phyloP scores from a whole-genome alignment of 2,329 filamentous ascomycete genomes.

The Madurella fahalii region DNA sequence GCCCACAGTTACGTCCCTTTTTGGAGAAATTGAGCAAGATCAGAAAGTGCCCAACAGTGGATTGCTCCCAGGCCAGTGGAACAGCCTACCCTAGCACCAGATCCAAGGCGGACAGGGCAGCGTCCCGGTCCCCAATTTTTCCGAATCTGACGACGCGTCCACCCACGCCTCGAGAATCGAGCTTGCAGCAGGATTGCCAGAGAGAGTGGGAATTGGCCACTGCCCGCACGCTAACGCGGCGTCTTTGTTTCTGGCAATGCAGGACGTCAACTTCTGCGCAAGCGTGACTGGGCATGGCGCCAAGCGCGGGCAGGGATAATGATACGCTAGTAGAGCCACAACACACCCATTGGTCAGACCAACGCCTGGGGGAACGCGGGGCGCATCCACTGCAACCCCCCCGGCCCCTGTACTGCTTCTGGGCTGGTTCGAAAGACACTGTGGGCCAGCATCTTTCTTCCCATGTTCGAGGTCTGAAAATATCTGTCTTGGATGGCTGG shows the following conservation, averaged over 20 bases:
- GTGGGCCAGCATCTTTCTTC: too few relatives aligned
- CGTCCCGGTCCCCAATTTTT: not conserved
- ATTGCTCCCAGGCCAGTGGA: too few relatives aligned
- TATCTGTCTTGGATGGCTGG: too few relatives aligned
- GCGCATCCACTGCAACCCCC: too few relatives aligned
- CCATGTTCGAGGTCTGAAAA: too few relatives aligned
- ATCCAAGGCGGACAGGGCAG: too few relatives aligned
- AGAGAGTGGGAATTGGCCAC: not conserved
- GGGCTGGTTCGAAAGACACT: too few relatives aligned
- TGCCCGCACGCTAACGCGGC: constrained; percentile 1
- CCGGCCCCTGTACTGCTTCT: too few relatives aligned
- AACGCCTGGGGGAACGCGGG: too few relatives aligned
- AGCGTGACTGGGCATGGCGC: not conserved
- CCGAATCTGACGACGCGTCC: not conserved
- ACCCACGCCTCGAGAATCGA: not conserved
- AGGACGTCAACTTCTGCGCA: not conserved
- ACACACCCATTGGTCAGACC: too few relatives aligned
- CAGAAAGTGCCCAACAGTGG: too few relatives aligned
- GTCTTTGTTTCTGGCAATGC: not conserved
- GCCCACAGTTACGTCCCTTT: not conserved
- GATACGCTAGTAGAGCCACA: not conserved
- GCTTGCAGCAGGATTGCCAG: not conserved
- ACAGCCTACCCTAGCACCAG: too few relatives aligned
- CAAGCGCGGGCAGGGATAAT: not conserved
- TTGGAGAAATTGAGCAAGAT: not conserved